Conservation (phyloP, 306 rosid genomes). For the Rubus idaeus region DNA sequence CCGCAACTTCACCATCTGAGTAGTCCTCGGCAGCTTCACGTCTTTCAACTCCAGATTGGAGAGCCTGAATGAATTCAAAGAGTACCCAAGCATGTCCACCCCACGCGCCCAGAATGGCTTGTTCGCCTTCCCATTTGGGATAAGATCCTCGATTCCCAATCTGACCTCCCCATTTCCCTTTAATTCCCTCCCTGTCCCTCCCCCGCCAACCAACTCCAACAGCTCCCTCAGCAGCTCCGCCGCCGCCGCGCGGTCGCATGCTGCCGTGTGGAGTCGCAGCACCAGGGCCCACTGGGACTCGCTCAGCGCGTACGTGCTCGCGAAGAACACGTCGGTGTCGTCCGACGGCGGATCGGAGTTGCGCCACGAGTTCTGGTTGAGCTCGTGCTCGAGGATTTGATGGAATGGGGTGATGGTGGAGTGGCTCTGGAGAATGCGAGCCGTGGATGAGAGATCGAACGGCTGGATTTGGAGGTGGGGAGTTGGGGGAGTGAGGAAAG, state of each 20-base stretch:
- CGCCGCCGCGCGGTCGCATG: conserved; percentile 69
- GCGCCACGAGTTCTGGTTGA: conserved; percentile 61
- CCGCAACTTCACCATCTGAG: conserved; percentile 56
- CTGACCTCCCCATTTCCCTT: conserved; percentile 33
- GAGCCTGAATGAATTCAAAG: conserved; percentile 66
- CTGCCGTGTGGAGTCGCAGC: conserved; percentile 73
- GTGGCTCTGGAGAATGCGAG: conserved; percentile 39
- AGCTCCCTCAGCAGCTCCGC: conserved; percentile 56
- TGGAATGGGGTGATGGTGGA: conserved; percentile 45
- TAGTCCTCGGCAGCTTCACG: conserved; percentile 37
- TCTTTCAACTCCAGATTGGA: conserved; percentile 56
- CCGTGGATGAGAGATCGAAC: conserved; percentile 59
- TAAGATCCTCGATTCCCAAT: conserved; percentile 62
- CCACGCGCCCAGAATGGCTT: conserved; percentile 97
- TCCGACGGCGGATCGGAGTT: conserved; percentile 14
- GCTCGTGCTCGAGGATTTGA: conserved; percentile 64
- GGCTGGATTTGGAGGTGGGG: conserved; percentile 53
- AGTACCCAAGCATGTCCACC: conserved; percentile 82
- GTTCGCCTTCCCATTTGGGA: conserved; percentile 56
- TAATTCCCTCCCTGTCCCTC: conserved; percentile 31
- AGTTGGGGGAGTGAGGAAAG: conserved; percentile 37
- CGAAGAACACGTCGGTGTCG: conserved; percentile 41
- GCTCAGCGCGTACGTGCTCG: conserved; percentile 41
- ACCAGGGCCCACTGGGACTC: conserved; percentile 44
- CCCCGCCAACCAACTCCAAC: conserved; percentile 7